Base-by-base conservation (phyloP, 345 rosid genomes). In the Citrus australasica region DNA sequence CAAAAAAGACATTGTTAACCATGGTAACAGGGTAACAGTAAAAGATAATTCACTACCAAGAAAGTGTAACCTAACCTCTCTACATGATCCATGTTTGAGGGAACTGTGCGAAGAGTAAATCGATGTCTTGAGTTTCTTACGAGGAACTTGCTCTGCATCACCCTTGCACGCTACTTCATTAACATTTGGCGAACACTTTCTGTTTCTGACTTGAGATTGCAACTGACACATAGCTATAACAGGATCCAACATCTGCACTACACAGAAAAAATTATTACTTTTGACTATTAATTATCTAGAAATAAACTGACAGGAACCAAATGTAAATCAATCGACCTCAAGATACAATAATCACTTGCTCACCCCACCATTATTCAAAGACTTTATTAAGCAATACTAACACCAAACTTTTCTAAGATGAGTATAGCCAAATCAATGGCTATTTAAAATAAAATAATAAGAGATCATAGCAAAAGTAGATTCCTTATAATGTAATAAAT, bases 231-330 rank as follows among this genome's bases (percentile, higher is more conserved):
- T 85, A 19, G 71, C 42, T 22, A 81, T 3, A 78, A 85, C 93
- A 76, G 93, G 85, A 71, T 82, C 86, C 53, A 85, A 81, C 86
- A 85, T 84, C 93, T 88, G 89, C 83, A 81, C 27, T 69, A 51
- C 67, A 30, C 61, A 70, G 42, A 14, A 70, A 42, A 71, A 10
- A 72, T 17, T 35, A 21, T 81, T 63, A 67, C 10, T 16, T 53
- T 24, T 13, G 48, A 75, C 33, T 42, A 55, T 66, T 35, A 66
- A 66, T 75, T 76, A 21, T 63, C 42, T 28, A 62, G 59, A 46
- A 40, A 61, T 38, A 62, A 25, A 42, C 21, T 24, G 33, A 62
- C 42, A 48, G 59, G 16, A 30, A 21, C 55, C 30, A 40, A 40
- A 27, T 9, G 51, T 46, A 46, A 46, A 46, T 46, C 51, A 46